Base-by-base conservation (phyloP, 345 rosid genomes). In the Anacardium occidentale region DNA sequence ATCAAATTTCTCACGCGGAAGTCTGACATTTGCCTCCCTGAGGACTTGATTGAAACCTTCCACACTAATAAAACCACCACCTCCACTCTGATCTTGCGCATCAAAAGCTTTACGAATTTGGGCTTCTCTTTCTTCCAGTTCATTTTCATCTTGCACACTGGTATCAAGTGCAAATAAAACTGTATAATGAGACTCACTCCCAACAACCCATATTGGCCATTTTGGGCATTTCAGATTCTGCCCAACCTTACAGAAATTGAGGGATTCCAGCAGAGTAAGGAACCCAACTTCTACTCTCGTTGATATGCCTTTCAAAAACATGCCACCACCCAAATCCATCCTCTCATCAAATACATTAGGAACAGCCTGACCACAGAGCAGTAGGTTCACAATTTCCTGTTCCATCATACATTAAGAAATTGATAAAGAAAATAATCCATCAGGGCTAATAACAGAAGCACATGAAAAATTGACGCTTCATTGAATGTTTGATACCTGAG, bases 161-260 rank as follows among this genome's bases (percentile, higher is more conserved):
- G 89, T 89, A 68, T 93, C 90, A 18, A 90, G 93, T 56, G 99
- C 96, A 82, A 96, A 96, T 25, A 96, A 75, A 63, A 93, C 99
- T 1, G 97, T 96, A 80, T 93, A 96, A 74, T 96, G 99, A 60
- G 99, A 96, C 82, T 96, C 99, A 53, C 99, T 96, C 5, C 99
- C 99, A 75, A 96, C 83, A 68, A 96, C 98, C 99, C 99, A 96
- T 85, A 96, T 96, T 25, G 99, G 99, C 98, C 98, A 93, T 66
- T 72, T 87, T 29, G 99, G 99, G 81, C 86, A 85, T 80, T 96
- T 96, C 40, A 96, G 88, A 84, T 87, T 77, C 79, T 87, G 97
- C 18, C 99, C 99, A 20, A 96, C 99, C 84, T 90, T 96, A 69
- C 99, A 96, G 83, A 93, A 90, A 69, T 90, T 89, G 62, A 96